Evolutionary conservation across 106 monocot genomes (phyloP).

Genomic region (Cymbidium sinense): DNA sequence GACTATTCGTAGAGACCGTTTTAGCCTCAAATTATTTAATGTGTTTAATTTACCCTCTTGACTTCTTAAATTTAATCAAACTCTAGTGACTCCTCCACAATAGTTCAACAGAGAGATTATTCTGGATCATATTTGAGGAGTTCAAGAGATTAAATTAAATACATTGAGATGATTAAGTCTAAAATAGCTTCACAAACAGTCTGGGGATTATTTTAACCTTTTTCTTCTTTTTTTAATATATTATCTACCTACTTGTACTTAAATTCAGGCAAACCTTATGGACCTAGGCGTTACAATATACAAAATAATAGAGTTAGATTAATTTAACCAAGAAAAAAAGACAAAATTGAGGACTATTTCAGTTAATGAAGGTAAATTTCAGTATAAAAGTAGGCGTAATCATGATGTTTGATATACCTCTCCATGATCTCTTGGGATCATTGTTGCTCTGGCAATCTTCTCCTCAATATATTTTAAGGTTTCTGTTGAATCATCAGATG

Average conservation of each 20-base stretch:
- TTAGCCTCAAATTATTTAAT: too few species aligned
- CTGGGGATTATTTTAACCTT: too few species aligned
- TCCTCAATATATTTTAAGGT: constrained; percentile 43
- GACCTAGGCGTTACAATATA: background rate
- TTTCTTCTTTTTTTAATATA: background rate
- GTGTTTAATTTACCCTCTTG: too few species aligned
- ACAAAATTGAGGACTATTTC: background rate
- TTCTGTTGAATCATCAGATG: constrained; percentile 59
- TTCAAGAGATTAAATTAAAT: too few species aligned
- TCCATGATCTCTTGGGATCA: constrained; percentile 76
- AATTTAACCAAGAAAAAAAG: background rate
- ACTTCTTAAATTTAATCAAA: too few species aligned
- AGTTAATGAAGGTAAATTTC: background rate
- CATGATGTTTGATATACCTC: constrained; percentile 47
- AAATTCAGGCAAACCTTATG: background rate
- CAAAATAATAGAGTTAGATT: background rate
- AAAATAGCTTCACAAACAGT: too few species aligned
- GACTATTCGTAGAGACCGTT: too few species aligned
- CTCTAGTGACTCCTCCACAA: too few species aligned
- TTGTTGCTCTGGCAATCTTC: constrained; percentile 79
- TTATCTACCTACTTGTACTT: background rate
- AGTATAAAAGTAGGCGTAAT: constrained; percentile 4
- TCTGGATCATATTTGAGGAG: too few species aligned
- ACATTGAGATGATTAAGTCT: too few species aligned
- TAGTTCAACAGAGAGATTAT: too few species aligned